Percentiles rank a stretch among this genome's conserved stretches.
Evolutionary conservation across 2,329 filamentous ascomycete species (phyloP).

Genomic region (Botrytis porri): DNA sequence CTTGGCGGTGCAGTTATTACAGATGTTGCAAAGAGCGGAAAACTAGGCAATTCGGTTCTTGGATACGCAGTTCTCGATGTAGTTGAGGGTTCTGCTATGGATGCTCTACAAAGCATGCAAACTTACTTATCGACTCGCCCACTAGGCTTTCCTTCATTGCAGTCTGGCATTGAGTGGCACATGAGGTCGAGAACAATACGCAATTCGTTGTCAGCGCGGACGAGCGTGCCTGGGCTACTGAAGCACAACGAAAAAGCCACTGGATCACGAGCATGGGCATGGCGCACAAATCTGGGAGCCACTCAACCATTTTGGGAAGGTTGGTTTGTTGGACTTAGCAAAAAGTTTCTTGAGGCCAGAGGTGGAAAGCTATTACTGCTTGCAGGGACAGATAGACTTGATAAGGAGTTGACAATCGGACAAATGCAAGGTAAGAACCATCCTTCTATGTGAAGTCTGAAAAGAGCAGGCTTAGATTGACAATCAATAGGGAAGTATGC

Average conservation of each 20-base stretch:
- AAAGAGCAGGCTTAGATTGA: conserved; percentile 11
- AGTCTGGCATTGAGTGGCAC: conserved; percentile 90
- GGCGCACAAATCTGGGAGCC: conserved; percentile 78
- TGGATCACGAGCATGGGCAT: conserved; percentile 56
- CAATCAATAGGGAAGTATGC: conserved; percentile 75
- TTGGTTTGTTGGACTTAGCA: conserved; percentile 87
- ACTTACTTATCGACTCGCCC: conserved; percentile 83
- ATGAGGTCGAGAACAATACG: conserved; percentile 82
- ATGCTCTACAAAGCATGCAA: conserved; percentile 92
- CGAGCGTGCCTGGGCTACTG: conserved; percentile 81
- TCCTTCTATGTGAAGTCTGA: neutral
- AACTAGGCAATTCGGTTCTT: conserved; percentile 65
- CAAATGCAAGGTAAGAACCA: conserved; percentile 80
- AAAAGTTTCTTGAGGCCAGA: conserved; percentile 77
- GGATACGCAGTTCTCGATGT: conserved; percentile 92
- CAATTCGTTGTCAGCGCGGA: conserved; percentile 77
- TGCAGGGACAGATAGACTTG: conserved; percentile 84
- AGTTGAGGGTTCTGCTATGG: conserved; percentile 93
- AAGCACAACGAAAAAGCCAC: conserved; percentile 44
- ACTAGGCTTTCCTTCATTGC: conserved; percentile 69
- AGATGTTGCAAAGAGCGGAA: conserved; percentile 67
- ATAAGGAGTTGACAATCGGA: conserved; percentile 90
- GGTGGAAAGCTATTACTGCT: conserved; percentile 83
- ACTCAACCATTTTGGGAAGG: conserved; percentile 92
- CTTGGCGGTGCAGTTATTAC: conserved; percentile 90